phyloP scores from a whole-genome alignment of 148 eudicot species.

The Rhododendron molle region DNA sequence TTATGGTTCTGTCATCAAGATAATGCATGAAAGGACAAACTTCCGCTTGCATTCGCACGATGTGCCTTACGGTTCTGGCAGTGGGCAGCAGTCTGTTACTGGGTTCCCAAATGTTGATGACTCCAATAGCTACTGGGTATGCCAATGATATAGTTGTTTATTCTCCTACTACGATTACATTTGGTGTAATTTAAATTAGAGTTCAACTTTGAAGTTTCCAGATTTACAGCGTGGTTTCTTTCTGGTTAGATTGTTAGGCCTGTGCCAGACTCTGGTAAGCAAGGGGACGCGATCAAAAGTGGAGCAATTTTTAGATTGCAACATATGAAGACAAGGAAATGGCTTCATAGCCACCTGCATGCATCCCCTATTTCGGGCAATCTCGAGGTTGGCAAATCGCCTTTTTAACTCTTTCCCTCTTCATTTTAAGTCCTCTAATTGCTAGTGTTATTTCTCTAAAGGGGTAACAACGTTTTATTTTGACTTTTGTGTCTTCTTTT shows the following conservation, averaged over 20 bases:
- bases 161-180: background rate
- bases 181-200: background rate
- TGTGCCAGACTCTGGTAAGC: conserved; percentile 50
- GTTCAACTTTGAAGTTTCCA: background rate
- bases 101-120: conserved; percentile 91
- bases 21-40: conserved; percentile 85
- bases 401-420: background rate
- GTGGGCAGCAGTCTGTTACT: conserved; percentile 98
- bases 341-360: conserved; percentile 95
- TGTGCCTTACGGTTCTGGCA: conserved; percentile 96
- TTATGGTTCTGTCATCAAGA: conserved; percentile 78
- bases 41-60: conserved; percentile 87
- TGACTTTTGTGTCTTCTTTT: background rate
- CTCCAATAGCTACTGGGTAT: conserved; percentile 95
- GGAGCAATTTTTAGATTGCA: conserved; percentile 72
- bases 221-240: background rate
- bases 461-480: background rate
- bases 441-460: background rate
- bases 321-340: conserved; percentile 82
- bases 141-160: background rate
- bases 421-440: background rate
- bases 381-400: conserved; percentile 55
- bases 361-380: conserved; percentile 95
- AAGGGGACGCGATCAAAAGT: conserved; percentile 66
- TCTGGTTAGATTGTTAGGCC: conserved; percentile 67